Base-by-base conservation (phyloP, 2,329 filamentous ascomycete genomes). In the Ascochyta rabiei region DNA sequence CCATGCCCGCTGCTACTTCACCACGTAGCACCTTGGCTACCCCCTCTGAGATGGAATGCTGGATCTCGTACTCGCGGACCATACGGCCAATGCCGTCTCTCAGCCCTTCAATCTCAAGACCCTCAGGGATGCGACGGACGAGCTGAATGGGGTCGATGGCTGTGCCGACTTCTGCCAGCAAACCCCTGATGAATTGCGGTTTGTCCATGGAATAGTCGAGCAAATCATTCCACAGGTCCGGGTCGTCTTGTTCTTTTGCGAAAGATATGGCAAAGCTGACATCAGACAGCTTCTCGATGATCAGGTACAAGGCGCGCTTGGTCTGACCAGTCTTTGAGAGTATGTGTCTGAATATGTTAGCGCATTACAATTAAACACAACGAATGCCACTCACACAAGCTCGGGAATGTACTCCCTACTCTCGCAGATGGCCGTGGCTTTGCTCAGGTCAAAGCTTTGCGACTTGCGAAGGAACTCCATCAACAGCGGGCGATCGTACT, bases 171-270 rank as follows among this genome's bases (percentile, higher is more conserved):
- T 98, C 91, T 68, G 96, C 91, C 0, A 99, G 84, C 3, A 99
- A 80, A 0, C 90, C 93, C 12, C 91, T 88, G 63, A 99, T 98
- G 77, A 99, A 99, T 35, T 86, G 86, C 0, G 95, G 95, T 70
- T 97, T 96, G 77, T 97, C 92, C 95, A 99, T 98, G 57, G 90
- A 93, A 75, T 98, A 98, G 64, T 93, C 87, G 6, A 99, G 84
- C 7, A 99, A 82, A 68, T 98, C 93, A 61, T 96, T 90, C 95
- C 95, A 99, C 0, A 99, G 82, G 64, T 97, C 93, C 0, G 88
- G 87, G 66, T 97, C 93, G 60, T 95, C 88, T 70, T 98, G 92
- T 58, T 93, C 89, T 74, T 97, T 97, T 48, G 92, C 93, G 68
- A 99, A 99, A 1, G 89, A 84, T 63, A 99, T 99, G 8, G 95